These are phyloP conservation scores for Cryphonectria radicalis DNA, from an alignment of 2,329 filamentous ascomycete species.

Conservation along the genomic window DNA sequence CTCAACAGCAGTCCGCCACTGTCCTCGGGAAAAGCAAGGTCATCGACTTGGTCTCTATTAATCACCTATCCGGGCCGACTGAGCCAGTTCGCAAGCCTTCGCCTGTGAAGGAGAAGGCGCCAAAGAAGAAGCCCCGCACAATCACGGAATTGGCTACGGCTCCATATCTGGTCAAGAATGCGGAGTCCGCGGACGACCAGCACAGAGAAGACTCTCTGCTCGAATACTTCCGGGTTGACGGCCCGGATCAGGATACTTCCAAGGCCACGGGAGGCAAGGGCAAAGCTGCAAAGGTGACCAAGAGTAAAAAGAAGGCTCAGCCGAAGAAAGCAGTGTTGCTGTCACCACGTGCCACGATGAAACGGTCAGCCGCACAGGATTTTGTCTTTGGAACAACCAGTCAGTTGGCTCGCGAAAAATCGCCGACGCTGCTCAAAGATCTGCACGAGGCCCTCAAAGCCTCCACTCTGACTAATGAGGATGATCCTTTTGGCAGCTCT, in stretches of 20 bases:
- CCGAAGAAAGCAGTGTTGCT: slow-evolving; percentile 57
- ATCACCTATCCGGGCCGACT: slow-evolving; percentile 31
- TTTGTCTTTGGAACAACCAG: slow-evolving; percentile 88
- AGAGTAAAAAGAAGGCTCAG: slow-evolving; percentile 45
- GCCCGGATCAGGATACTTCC: slow-evolving; percentile 39
- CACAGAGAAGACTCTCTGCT: slow-evolving; percentile 46
- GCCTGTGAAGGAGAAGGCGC: slow-evolving; percentile 53
- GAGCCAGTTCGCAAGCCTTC: slow-evolving; percentile 33
- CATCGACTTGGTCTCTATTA: slow-evolving; percentile 52
- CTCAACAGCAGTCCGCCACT: slow-evolving; percentile 36
- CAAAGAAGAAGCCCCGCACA: slow-evolving; percentile 73
- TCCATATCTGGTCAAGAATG: slow-evolving; percentile 56
- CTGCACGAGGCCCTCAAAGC: slow-evolving; percentile 64
- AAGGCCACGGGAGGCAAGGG: slow-evolving; percentile 34
- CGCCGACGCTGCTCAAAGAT: slow-evolving; percentile 66
- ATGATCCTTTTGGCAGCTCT: slow-evolving; percentile 45
- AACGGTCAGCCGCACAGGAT: slow-evolving; percentile 69
- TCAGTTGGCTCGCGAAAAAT: slow-evolving; percentile 75
- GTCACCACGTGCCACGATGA: slow-evolving; percentile 70
- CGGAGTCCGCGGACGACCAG: slow-evolving; percentile 39
- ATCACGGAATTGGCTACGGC: slow-evolving; percentile 80
- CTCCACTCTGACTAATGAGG: slow-evolving; percentile 53
- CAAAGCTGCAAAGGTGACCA: slow-evolving; percentile 46
- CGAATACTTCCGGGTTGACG: slow-evolving; percentile 48
- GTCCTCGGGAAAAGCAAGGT: slow-evolving; percentile 60